Evolutionary conservation across 345 rosid species (phyloP).

Genomic region (Syzygium aromaticum): DNA sequence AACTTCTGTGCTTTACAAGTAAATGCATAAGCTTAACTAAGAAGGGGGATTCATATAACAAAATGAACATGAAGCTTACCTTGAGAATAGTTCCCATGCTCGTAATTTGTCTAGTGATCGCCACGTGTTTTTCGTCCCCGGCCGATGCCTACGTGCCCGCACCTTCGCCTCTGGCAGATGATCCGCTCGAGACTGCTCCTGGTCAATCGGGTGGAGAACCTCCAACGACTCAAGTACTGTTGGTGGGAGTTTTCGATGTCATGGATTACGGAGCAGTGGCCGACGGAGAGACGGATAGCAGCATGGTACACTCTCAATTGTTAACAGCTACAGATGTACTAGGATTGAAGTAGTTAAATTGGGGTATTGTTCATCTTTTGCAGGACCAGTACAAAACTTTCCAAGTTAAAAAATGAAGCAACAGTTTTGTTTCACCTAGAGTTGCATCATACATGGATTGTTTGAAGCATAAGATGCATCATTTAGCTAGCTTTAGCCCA

Average conservation of each 20-base stretch:
- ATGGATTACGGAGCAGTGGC: conserved; percentile 25
- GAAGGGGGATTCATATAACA: background rate
- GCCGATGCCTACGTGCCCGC: background rate
- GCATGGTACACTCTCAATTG: conserved; percentile 7
- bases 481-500: background rate
- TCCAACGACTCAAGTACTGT: background rate
- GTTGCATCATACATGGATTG: background rate
- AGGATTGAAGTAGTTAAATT: background rate
- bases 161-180: background rate
- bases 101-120: background rate
- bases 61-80: background rate
- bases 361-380: background rate
- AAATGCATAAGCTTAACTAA: background rate
- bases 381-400: background rate
- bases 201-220: background rate
- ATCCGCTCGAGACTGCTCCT: background rate
- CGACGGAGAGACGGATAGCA: conserved; percentile 24
- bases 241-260: conserved; percentile 17
- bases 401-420: background rate
- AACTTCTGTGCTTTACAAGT: background rate
- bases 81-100: background rate
- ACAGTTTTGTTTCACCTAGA: background rate
- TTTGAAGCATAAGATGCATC: background rate
- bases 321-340: background rate
- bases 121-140: background rate